A percentile compares a stretch with the other conserved stretches of the same genome.
Evolutionary conservation across 2,329 filamentous ascomycete species (phyloP).

Genomic region (Fusarium sp.): DNA sequence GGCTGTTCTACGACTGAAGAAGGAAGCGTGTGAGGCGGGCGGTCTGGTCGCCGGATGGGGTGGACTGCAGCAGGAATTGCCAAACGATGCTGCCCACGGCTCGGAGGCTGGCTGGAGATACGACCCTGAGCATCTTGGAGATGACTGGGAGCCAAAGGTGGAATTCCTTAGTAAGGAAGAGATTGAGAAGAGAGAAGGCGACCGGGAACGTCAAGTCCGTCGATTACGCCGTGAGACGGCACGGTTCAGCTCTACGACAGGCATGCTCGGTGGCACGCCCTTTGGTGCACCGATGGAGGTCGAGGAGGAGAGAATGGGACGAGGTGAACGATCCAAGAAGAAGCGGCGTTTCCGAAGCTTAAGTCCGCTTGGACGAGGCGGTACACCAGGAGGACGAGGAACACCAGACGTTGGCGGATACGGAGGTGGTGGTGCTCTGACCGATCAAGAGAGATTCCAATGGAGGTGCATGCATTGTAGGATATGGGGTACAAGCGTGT

Average conservation of each 20-base stretch:
- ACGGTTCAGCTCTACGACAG: slow-evolving; percentile 87
- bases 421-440: slow-evolving; percentile 78
- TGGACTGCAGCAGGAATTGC: slow-evolving; percentile 74
- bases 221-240: slow-evolving; percentile 91
- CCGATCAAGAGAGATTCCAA: slow-evolving; percentile 81
- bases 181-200: slow-evolving; percentile 96
- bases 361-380: slow-evolving; percentile 78
- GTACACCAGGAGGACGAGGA: slow-evolving; percentile 78
- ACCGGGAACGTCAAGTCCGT: slow-evolving; percentile 91
- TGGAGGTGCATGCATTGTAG: slow-evolving; percentile 93
- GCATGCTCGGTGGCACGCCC: slow-evolving; percentile 83
- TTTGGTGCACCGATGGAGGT: slow-evolving; percentile 68
- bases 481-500: slow-evolving; percentile 91
- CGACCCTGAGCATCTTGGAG: slow-evolving; percentile 89
- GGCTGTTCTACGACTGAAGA: slow-evolving; percentile 91
- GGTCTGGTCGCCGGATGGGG: slow-evolving; percentile 84
- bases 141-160: slow-evolving; percentile 87
- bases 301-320: slow-evolving; percentile 87
- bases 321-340: slow-evolving; percentile 94
- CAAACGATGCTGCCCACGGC: slow-evolving; percentile 90
- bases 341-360: slow-evolving; percentile 92
- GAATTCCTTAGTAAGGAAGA: slow-evolving; percentile 92
- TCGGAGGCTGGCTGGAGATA: slow-evolving; percentile 93
- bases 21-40: slow-evolving; percentile 94
- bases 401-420: slow-evolving; percentile 86